Base-by-base conservation (phyloP, 371 early-diverging fungal genomes). In the Apophysomyces sp. region DNA sequence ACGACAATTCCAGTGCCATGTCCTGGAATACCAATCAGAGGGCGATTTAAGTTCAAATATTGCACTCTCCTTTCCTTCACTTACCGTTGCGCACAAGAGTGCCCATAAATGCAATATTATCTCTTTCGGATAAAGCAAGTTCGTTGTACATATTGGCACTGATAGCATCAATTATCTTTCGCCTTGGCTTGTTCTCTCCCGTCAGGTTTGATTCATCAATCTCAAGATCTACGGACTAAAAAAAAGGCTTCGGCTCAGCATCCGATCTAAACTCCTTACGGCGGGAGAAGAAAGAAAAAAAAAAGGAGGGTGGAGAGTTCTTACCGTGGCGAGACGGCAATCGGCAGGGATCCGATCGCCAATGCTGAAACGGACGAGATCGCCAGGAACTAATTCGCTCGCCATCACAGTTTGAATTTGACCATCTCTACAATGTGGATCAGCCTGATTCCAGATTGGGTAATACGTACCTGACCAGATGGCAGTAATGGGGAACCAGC, bases 301-400 rank as follows among this genome's bases (percentile, higher is more conserved):
- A n/a, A 53, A 15, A 27, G 21, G 49, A 21, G 49, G 0, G 6
- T 6, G 16, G 21, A 9, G 31, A 31, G 28, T 9, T 58, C 73
- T 69, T 77, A 90, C 89, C 9, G 78, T 62, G 15, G 86, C 71
- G 31, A 94, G 64, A 44, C 94, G 83, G 56, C 92, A 78, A 71
- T 95, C 96, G 1, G 96, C 94, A 16, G 96, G 94, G 36, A 95
- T 88, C 52, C 94, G 77, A 75, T 95, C 96, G n/a, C 96, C 96
- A 39, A 88, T 85, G 39, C 83, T 73, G 62, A 95, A 91, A 51
- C 80, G 80, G 44, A 93, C 86, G 13, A 95, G 71, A 73, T 95
- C 96, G 30, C 96, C 96, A 39, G 91, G 90, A 21, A 95, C 93
- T 54, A 95, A 78, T 39, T 90, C 88, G 62, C 75, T 86, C 2